Evolutionary conservation across 176 grass and related monocot genomes (phyloP).

Genomic region (Aegilops speltoides): DNA sequence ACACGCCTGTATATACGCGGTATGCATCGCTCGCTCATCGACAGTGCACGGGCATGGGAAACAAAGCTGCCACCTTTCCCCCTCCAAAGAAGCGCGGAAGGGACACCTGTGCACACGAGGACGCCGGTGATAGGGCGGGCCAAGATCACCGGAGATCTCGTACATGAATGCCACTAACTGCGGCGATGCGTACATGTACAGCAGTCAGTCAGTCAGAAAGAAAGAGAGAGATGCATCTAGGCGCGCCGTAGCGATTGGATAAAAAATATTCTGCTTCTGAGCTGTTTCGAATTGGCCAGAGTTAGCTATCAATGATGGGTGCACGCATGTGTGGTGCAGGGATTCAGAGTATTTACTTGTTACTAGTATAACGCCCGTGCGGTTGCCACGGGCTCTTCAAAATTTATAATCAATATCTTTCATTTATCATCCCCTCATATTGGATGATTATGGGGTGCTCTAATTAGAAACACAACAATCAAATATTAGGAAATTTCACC

Average conservation of each 20-base stretch:
- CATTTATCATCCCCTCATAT: too few species aligned
- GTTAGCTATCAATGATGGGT: background rate
- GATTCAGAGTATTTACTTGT: background rate
- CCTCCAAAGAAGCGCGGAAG: background rate
- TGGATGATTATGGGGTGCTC: too few species aligned
- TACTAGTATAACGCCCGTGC: too few species aligned
- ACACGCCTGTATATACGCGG: background rate
- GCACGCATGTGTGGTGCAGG: background rate
- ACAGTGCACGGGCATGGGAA: background rate
- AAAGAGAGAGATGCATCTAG: background rate
- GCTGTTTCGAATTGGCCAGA: background rate
- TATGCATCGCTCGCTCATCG: background rate
- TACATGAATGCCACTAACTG: conserved; percentile 40
- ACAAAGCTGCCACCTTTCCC: background rate
- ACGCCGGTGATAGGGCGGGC: background rate
- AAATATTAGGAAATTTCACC: too few species aligned
- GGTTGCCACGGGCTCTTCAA: too few species aligned
- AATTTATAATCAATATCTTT: too few species aligned
- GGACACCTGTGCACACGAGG: conserved; percentile 18
- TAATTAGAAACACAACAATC: too few species aligned
- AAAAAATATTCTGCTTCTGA: background rate
- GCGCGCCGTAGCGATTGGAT: background rate
- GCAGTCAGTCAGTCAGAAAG: background rate
- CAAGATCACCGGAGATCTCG: background rate
- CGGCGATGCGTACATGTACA: background rate